Evolutionary conservation across 2,329 filamentous ascomycete genomes (phyloP).

Genomic region (Epicoccum nigrum): DNA sequence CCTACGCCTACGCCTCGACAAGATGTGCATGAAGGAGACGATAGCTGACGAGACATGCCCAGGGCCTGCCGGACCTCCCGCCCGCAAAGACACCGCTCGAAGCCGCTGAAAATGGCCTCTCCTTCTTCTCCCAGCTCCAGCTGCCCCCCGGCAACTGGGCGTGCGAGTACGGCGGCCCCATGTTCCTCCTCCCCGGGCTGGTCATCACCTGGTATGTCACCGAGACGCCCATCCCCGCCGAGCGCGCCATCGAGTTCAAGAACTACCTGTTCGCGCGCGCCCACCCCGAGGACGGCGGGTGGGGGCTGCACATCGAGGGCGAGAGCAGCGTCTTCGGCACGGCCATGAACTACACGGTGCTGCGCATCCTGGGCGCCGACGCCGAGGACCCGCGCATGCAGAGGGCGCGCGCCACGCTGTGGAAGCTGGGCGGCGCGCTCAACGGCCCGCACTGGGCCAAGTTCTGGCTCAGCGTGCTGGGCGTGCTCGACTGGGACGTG

Average conservation of each 20-base stretch:
- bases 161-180: slow-evolving; percentile 96
- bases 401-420: slow-evolving; percentile 80
- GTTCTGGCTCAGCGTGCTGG: slow-evolving; percentile 87
- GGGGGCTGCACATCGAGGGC: slow-evolving; percentile 94
- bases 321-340: slow-evolving; percentile 93
- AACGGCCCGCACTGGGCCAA: slow-evolving; percentile 95
- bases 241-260: slow-evolving; percentile 85
- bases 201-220: slow-evolving; percentile 89
- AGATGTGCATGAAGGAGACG: neutral
- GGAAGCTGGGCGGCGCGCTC: slow-evolving; percentile 83
- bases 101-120: slow-evolving; percentile 79
- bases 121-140: slow-evolving; percentile 89
- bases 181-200: slow-evolving; percentile 89
- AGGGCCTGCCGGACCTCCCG: slow-evolving; percentile 78
- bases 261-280: slow-evolving; percentile 89
- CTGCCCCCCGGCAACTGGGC: slow-evolving; percentile 90
- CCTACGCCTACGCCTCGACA: neutral
- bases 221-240: slow-evolving; percentile 80
- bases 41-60: neutral
- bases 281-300: slow-evolving; percentile 88
- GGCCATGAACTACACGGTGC: slow-evolving; percentile 79
- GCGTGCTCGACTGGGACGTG: slow-evolving; percentile 84
- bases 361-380: slow-evolving; percentile 82
- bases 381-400: slow-evolving; percentile 84
- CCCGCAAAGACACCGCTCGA: slow-evolving; percentile 75